Percentiles rank a stretch among this genome's conserved stretches.
These are phyloP conservation scores for Scheffersomyces quercinus DNA, from an alignment of 1,139 yeast species.

Conservation along the genomic window DNA sequence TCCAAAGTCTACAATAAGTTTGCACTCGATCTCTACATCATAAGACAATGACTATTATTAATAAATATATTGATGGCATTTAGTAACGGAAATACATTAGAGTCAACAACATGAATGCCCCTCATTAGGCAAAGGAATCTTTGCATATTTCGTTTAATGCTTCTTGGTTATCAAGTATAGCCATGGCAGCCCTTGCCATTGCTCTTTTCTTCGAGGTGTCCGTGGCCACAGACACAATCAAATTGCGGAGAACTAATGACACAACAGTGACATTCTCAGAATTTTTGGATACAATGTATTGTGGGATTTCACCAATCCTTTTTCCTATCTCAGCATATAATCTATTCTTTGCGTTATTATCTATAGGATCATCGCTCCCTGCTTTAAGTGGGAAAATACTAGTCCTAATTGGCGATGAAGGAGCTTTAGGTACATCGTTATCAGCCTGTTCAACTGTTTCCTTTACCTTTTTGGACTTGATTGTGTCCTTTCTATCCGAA, in stretches of 20 bases:
- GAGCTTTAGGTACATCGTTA: not conserved
- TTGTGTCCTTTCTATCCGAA: conserved; percentile 55
- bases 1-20: too few species aligned
- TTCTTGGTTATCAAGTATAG: conserved; percentile 35
- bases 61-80: too few species aligned
- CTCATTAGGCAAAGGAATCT: too few species aligned
- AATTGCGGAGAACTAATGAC: conserved; percentile 37
- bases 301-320: conserved; percentile 40
- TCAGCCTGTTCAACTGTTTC: not conserved
- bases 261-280: conserved; percentile 33
- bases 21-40: too few species aligned
- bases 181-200: conserved; percentile 49
- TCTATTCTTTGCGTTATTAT: conserved; percentile 40
- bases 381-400: conserved; percentile 31
- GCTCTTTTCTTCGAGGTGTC: conserved; percentile 48
- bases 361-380: conserved; percentile 24
- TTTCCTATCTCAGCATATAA: conserved; percentile 46
- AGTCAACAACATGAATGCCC: too few species aligned
- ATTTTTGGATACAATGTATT: conserved; percentile 34
- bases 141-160: conserved; percentile 24
- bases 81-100: too few species aligned
- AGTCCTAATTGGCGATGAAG: conserved; percentile 3
- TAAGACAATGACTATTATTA: too few species aligned
- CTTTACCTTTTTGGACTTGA: conserved; percentile 13
- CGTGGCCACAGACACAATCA: conserved; percentile 36